Evolutionary conservation across 1,139 yeast genomes (phyloP).

Genomic region (Taphrina deformans): DNA sequence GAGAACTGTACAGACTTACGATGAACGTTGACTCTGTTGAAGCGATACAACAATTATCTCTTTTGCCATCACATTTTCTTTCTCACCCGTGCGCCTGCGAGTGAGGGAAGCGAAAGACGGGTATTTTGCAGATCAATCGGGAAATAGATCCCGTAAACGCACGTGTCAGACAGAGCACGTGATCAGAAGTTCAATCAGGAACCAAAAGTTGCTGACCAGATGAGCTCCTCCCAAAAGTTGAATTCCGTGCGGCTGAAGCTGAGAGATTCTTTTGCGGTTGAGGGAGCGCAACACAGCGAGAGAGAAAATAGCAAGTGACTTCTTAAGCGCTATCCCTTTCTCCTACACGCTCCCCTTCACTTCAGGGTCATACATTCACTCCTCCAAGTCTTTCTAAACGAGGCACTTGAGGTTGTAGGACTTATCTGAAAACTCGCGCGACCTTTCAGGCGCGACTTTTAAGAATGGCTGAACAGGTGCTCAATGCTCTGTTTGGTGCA

Average conservation of each 20-base stretch:
- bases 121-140: slow-evolving; percentile 1
- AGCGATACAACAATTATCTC: background rate
- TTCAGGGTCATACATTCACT: background rate
- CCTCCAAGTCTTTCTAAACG: background rate
- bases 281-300: background rate
- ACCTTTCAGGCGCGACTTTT: background rate
- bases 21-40: background rate
- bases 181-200: background rate
- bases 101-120: background rate
- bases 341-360: background rate
- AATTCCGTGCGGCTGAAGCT: background rate
- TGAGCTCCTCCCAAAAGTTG: slow-evolving; percentile 16
- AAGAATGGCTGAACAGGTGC: slow-evolving; percentile 18
- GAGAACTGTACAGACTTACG: too few species aligned
- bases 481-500: slow-evolving; percentile 22
- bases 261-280: background rate
- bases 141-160: too few species aligned
- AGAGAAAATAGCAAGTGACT: background rate
- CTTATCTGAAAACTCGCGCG: background rate
- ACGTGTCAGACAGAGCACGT: background rate
- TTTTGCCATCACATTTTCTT: background rate
- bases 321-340: background rate
- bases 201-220: background rate
- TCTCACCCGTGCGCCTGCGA: background rate
- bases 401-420: background rate